Base-by-base conservation (phyloP, 768 basidiomycete species). In the Gelatoporia subvermispora region DNA sequence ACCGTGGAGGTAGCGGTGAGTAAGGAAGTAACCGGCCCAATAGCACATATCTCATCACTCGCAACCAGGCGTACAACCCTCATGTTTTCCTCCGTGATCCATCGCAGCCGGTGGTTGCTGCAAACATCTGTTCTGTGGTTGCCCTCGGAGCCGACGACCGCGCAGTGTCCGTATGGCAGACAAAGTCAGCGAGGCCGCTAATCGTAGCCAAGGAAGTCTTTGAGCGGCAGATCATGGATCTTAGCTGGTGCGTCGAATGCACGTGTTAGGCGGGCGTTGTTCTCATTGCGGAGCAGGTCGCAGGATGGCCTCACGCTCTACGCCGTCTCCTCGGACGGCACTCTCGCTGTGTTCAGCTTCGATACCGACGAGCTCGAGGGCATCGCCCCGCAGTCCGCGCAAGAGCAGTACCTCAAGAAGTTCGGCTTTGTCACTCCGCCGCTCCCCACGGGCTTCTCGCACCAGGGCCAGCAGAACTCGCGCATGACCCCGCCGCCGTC, bases 81-180 rank as follows among this genome's bases (percentile, higher is more conserved):
- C 87, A 93, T 53, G 85, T 97, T 17, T 98, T 98, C 66, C 74
- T 94, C 46, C 83, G 89, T 7, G 83, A 91, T 52, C 76, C 84
- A 2, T 67, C 73, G 3, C 64, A 74, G 11, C 79, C 86, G 2
- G 78, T 91, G 4, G 76, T 79, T 8, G 89, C 89, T 0, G 77
- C 81, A 10, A 95, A 93, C 56, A 88, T 93, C 49, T 93, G 89
- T 54, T 91, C 91, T 11, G 88, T 95, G 10, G 87, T 93, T 16
- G 96, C 96, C 1, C 77, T 99, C 13, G 93, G 94, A 28, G 92
- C 93, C 0, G 93, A 95, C 58, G 93, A 96, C 62, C 78, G 91
- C 51, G 91, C 89, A 5, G 83, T 99, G 23, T 96, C 93, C 3
- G 81, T 99, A 8, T 99, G 96, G 96, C 84, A 94, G 65, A 98